A percentile compares a stretch with the other conserved stretches of the same genome.
These are phyloP conservation scores for Silene vulgaris DNA, from an alignment of 179 eudicot species.

Conservation along the genomic window DNA sequence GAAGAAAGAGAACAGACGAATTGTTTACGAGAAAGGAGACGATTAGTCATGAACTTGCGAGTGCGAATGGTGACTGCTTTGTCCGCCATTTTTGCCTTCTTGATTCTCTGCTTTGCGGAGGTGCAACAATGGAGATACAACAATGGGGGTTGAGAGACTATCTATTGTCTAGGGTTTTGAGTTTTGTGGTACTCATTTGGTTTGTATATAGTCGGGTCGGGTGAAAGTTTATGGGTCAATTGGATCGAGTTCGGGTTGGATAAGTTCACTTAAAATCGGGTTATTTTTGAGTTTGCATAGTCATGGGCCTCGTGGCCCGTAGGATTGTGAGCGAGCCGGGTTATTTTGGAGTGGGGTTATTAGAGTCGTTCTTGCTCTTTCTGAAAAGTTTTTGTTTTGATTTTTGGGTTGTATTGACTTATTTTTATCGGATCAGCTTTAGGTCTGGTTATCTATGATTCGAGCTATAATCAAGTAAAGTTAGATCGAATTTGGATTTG, in stretches of 20 bases:
- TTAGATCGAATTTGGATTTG: too few species aligned
- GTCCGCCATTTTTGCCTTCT: slow-evolving; percentile 50
- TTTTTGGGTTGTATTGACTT: too few species aligned
- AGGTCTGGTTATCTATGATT: too few species aligned
- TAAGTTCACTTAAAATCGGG: background rate
- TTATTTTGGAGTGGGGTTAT: too few species aligned
- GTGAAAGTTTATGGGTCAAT: too few species aligned
- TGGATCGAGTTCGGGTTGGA: background rate
- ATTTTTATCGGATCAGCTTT: too few species aligned
- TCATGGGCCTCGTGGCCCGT: too few species aligned
- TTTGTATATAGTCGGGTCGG: background rate
- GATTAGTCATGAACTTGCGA: slow-evolving; percentile 84
- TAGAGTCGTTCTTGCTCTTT: too few species aligned
- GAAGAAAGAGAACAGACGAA: slow-evolving; percentile 32
- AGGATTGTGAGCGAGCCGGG: too few species aligned
- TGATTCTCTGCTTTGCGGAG: slow-evolving; percentile 2
- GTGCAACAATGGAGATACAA: background rate
- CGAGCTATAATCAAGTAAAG: too few species aligned
- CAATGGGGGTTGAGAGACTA: background rate
- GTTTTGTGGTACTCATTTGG: background rate
- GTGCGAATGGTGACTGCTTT: slow-evolving; percentile 71
- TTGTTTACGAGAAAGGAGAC: slow-evolving; percentile 80
- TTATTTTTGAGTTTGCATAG: too few species aligned
- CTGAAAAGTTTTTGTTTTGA: too few species aligned
- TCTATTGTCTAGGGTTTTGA: background rate